Base-by-base conservation (phyloP, 768 basidiomycete genomes). In the Pleurotus ostreatus region DNA sequence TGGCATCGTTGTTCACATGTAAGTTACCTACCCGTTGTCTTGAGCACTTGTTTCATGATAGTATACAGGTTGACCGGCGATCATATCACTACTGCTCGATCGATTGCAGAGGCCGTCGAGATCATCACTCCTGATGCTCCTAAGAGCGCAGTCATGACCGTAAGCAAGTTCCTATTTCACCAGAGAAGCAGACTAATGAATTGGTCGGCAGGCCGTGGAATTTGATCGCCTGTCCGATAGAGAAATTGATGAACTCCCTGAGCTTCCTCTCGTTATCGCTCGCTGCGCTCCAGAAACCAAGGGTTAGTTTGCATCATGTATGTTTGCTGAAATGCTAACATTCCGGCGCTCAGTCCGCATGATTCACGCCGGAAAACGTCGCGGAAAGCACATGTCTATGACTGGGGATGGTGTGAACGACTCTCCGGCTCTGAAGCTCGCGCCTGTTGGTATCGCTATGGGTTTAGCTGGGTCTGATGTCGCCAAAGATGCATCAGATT, bases 401-500 rank as follows among this genome's bases (percentile, higher is more conserved):
- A 80, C 80, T 23, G 80, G 80, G 13, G 78, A 78, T 57, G 82
- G 81, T 49, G 82, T 84, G 55, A 85, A 84, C 65, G 83, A 85
- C 59, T 77, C 78, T 2, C 82, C 82, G 23, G 78, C 82, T 13
- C 45, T 61, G 39, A 49, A 56, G 5, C 55, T 39, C 26, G 60
- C 60, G 3, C 59, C 59, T 51, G 58, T 59, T 22, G 60, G 60
- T 18, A 58, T 61, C 37, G 59, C 60, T 7, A 59, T 60, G 44
- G 56, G 59, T 49, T 89, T 53, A 63, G 59, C 55, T 5, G 61
- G 59, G 20, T 57, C 61, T 6, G 61, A 61, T 34, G 74, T 74
- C 15, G 70, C 71, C n/a, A 72, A 72, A 56, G 72, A 72, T 49
- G 72, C 71, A 18, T 71, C 72, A 2, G 72, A 68, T 44, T 88